Evolutionary conservation across 257 asterid species (phyloP).

Genomic region (Lantana camara): DNA sequence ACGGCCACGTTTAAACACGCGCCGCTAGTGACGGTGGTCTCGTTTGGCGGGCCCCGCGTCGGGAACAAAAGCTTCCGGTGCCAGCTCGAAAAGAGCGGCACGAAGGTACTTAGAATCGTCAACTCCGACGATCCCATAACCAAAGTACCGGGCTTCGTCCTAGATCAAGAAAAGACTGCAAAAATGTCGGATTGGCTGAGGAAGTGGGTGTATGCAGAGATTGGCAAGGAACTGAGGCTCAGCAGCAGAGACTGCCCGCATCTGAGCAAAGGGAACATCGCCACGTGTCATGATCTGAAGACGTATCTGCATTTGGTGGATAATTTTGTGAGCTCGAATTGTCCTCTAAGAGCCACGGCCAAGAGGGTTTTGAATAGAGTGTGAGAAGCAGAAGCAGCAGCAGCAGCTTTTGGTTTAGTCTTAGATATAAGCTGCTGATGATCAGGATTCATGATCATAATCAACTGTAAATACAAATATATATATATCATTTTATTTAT

Average conservation of each 20-base stretch:
- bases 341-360: conserved; percentile 56
- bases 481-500: no score
- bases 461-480: no score
- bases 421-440: neutral
- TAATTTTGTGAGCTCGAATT: conserved; percentile 56
- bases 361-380: conserved; percentile 37
- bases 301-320: conserved; percentile 64
- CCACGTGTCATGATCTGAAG: conserved; percentile 67
- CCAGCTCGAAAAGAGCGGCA: conserved; percentile 57
- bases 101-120: conserved; percentile 68
- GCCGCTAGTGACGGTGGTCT: conserved; percentile 82
- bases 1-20: conserved; percentile 48
- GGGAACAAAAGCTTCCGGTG: conserved; percentile 66
- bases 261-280: conserved; percentile 42
- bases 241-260: conserved; percentile 59
- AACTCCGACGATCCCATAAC: conserved; percentile 78
- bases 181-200: conserved; percentile 51
- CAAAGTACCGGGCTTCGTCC: conserved; percentile 76
- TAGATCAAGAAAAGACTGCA: conserved; percentile 30
- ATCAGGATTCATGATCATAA: no score
- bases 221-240: conserved; percentile 65
- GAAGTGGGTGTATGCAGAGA: conserved; percentile 63
- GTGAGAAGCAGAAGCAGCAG: conserved; percentile 16
- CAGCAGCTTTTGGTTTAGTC: conserved; percentile 18
- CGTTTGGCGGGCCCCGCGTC: conserved; percentile 89